These are phyloP conservation scores for Peribolospora baueri DNA, from an alignment of 768 basidiomycete species.

Conservation along the genomic window DNA sequence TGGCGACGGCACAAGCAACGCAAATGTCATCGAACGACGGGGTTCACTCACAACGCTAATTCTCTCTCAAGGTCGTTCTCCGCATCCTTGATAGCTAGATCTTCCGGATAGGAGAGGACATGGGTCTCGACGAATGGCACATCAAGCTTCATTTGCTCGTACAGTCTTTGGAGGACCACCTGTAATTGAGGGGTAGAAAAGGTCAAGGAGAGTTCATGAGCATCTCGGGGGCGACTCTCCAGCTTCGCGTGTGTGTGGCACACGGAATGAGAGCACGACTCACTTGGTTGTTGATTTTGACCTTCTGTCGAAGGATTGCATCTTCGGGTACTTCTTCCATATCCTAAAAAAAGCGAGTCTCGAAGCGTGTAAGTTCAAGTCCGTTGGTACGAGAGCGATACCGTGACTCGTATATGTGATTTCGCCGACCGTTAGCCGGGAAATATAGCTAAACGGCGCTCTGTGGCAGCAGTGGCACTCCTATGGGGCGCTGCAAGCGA, in stretches of 20 bases:
- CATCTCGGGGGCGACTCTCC: conserved; percentile 9
- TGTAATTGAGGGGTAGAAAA: neutral
- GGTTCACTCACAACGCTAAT: conserved; percentile 57
- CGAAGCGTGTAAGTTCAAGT: conserved; percentile 5
- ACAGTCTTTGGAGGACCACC: conserved; percentile 38
- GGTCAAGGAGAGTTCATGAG: conserved; percentile 3
- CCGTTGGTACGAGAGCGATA: neutral
- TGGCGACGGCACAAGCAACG: neutral
- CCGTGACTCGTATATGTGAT: too few species aligned
- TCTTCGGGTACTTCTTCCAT: conserved; percentile 31
- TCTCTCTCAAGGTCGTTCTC: conserved; percentile 81
- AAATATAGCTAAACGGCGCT: too few species aligned
- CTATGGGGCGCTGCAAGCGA: too few species aligned
- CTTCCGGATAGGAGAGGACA: conserved; percentile 41
- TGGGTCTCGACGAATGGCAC: conserved; percentile 34
- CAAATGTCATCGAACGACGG: neutral
- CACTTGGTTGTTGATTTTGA: conserved; percentile 60
- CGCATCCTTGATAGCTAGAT: conserved; percentile 43
- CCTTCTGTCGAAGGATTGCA: conserved; percentile 51
- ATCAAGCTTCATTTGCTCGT: conserved; percentile 2
- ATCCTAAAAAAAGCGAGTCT: conserved; percentile 8
- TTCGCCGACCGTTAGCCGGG: too few species aligned
- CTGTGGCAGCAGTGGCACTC: too few species aligned
- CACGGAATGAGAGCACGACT: conserved; percentile 12
- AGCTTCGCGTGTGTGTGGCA: conserved; percentile 2